Evolutionary conservation across 1,139 yeast genomes (phyloP).

Genomic region (Zygosaccharomyces sapae): DNA sequence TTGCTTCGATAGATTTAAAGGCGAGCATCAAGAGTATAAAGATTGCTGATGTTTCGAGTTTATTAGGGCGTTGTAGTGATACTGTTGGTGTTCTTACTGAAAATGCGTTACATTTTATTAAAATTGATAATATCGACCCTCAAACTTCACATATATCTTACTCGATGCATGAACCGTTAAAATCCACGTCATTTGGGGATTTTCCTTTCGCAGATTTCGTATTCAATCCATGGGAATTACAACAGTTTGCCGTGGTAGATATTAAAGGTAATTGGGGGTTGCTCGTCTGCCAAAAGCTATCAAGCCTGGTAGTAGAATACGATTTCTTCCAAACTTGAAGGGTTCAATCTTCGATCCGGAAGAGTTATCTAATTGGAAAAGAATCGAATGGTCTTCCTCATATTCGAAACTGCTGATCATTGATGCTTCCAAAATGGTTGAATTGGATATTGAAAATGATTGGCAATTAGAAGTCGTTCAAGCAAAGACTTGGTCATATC

Average conservation of each 20-base stretch:
- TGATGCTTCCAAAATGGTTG: constrained; percentile 45
- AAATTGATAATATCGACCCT: constrained; percentile 20
- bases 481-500: constrained; percentile 54
- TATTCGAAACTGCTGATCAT: constrained; percentile 40
- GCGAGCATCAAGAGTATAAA: constrained; percentile 29
- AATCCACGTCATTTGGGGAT: constrained; percentile 28
- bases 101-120: constrained; percentile 22
- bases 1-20: constrained; percentile 18
- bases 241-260: constrained; percentile 47
- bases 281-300: constrained; percentile 35
- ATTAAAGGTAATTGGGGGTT: constrained; percentile 48
- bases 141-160: constrained; percentile 13
- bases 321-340: constrained; percentile 11
- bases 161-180: constrained; percentile 22
- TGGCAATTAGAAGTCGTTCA: constrained; percentile 41
- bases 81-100: constrained; percentile 29
- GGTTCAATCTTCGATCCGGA: constrained; percentile 42
- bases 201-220: constrained; percentile 46
- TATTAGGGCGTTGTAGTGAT: constrained; percentile 26
- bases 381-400: constrained; percentile 45
- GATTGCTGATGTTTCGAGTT: constrained; percentile 23
- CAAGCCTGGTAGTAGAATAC: constrained; percentile 13
- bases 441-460: constrained; percentile 33
- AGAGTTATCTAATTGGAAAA: constrained; percentile 57
- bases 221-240: constrained; percentile 42